Base-by-base conservation (phyloP, 176 grass and related monocot genomes). In the Panicum miliaceum region DNA sequence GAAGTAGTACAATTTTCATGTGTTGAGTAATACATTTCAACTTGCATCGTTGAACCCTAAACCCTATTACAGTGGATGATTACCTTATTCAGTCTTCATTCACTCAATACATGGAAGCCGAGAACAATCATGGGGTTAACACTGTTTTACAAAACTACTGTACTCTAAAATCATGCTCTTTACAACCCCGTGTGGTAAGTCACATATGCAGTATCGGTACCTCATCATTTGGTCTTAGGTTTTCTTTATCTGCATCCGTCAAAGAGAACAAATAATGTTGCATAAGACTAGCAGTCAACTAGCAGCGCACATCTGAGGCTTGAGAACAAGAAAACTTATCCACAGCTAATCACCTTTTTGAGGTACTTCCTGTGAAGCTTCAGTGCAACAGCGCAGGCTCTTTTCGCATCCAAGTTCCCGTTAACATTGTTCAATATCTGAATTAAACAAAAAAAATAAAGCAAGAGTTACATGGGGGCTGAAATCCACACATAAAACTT, bases 311-410 rank as follows among this genome's bases (percentile, higher is more conserved):
- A 41, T 25, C 25, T 70, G 5, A 6, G 5, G 16, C 50, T 38
- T 29, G 3, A 12, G 56, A 41, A 42, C 22, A 81, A 27, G 10
- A 58, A 38, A 84, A 47, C 10, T 64, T 53, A 64, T 58, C 20
- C 26, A 58, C 41, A 81, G 26, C 20, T 58, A 61, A n/a, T 77
- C 40, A 94, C 94, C 77, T 94, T 97, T 86, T 86, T 94, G 59
- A 91, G 90, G 60, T 97, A 97, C 71, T 94, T 97, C n/a, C 62
- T 89, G 48, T 97, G 95, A 85, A 97, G 95, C 76, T 94, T 97
- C 86, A 94, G 79, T 48, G 95, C 95, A 63, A 48, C 75, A 47
- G 64, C 82, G 20, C 95, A 97, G 84, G 95, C 90, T 80, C 89
- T 94, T 81, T 97, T 97, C 2, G 95, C 95, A 86, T 97, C 95